Base-by-base conservation (phyloP, 768 basidiomycete genomes). In the Lactarius tabidus region DNA sequence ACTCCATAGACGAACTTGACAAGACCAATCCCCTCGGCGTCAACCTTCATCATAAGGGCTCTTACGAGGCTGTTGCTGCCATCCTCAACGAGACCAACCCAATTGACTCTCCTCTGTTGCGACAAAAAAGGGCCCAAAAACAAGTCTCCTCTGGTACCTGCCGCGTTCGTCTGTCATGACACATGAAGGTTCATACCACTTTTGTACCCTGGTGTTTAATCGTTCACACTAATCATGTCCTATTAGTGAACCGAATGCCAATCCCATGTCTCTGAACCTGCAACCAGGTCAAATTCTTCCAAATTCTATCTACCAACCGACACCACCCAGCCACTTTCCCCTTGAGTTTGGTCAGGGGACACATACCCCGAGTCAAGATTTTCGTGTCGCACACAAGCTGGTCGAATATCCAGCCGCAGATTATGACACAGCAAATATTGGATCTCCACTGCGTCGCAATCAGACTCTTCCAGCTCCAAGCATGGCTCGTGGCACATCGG, bases 1-100 rank as follows among this genome's bases (percentile, higher is more conserved):
- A 91, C 76, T 79, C 81, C 35, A 87, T 93, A 67, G 90, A 93
- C 72, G 88, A 90, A 73, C 75, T 91, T 38, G 90, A 92, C 72
- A 88, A 90, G 72, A 83, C 84, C 8, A 88, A 85, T 73, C 88
- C 89, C 1, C 79, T 85, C 64, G 90, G 90, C 4, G 65, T 79
- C 8, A 74, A 79, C 18, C 76, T 87, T 66, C 90, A 91, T 72
- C 89, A 91, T 69, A 79, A 78, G 38, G 86, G 89, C 0, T 89
- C 89, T 20, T 93, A 91, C 70, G 88, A 92, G 71, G 88, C 82
- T 3, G 79, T 82, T 48, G 72, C 73, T 45, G 68, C 66, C 41
- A 57, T 64, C 20, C 66, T 69, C 31, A 57, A 52, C 55, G 60
- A 59, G 31, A 51, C 60, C 4, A 56, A 53, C 28, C 60, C 62